Percentiles rank a stretch among this genome's conserved stretches.
These are phyloP conservation scores for Polyporus tsugae DNA, from an alignment of 1,284 basidiomycete species.

Conservation along the genomic window DNA sequence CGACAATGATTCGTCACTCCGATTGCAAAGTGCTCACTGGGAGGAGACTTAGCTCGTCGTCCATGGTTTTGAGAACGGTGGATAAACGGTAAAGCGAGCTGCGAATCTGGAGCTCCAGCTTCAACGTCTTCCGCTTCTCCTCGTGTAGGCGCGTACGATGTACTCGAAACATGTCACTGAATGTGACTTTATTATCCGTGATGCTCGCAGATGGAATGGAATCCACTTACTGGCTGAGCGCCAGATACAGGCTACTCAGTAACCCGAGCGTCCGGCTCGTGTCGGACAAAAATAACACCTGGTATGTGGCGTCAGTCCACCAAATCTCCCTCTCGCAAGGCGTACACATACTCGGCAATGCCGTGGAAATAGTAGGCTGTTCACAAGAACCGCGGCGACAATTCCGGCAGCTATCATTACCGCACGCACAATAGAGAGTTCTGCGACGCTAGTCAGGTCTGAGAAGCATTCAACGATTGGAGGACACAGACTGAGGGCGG, in stretches of 20 bases:
- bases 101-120: constrained; percentile 54
- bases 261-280: constrained; percentile 50
- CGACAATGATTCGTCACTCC: background rate
- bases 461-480: background rate
- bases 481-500: constrained; percentile 44
- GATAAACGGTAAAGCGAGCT: constrained; percentile 50
- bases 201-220: constrained; percentile 3
- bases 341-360: constrained; percentile 52
- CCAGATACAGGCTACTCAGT: constrained; percentile 54
- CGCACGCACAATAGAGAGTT: constrained; percentile 50
- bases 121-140: constrained; percentile 48
- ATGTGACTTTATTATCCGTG: constrained; percentile 9
- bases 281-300: constrained; percentile 56
- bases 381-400: constrained; percentile 54
- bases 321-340: constrained; percentile 8
- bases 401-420: constrained; percentile 56
- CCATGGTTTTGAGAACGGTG: constrained; percentile 52
- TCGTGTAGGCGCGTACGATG: constrained; percentile 41
- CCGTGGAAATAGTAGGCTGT: constrained; percentile 56
- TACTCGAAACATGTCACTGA: constrained; percentile 50
- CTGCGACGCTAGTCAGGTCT: constrained; percentile 38
- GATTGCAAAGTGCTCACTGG: constrained; percentile 46
- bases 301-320: constrained; percentile 7
- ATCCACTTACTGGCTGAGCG: constrained; percentile 51
- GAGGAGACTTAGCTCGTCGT: constrained; percentile 57